These are phyloP conservation scores for Zelopaecilomyces penicillatus DNA, from an alignment of 2,329 filamentous ascomycete genomes.

Conservation along the genomic window DNA sequence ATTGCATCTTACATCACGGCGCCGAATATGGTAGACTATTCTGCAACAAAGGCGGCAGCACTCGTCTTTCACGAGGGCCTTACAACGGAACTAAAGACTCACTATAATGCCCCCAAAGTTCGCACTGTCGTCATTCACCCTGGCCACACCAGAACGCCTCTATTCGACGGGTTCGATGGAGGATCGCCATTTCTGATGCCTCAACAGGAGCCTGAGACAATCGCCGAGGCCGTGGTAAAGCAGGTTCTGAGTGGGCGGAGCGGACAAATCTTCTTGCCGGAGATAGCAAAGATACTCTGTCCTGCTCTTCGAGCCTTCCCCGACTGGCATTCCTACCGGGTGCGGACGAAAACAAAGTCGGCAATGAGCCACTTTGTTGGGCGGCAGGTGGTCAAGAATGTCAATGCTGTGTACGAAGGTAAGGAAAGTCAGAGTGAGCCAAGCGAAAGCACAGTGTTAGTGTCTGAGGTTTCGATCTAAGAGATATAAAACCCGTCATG, in stretches of 20 bases:
- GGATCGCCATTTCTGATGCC: slow-evolving; percentile 29
- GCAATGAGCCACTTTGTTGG: slow-evolving; percentile 38
- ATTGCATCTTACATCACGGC: slow-evolving; percentile 52
- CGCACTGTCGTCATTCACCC: slow-evolving; percentile 60
- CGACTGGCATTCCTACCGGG: slow-evolving; percentile 52
- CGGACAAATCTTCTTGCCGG: slow-evolving; percentile 39
- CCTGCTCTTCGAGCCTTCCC: slow-evolving; percentile 44
- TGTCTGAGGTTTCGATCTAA: not conserved
- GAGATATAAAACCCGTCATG: no score
- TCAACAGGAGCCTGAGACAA: slow-evolving; percentile 30
- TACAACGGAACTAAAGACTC: slow-evolving; percentile 46
- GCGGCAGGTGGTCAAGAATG: slow-evolving; percentile 39
- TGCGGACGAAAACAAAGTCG: slow-evolving; percentile 34
- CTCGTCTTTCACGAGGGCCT: slow-evolving; percentile 61
- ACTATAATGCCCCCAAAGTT: slow-evolving; percentile 55
- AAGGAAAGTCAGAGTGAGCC: slow-evolving; percentile 4
- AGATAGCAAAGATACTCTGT: slow-evolving; percentile 26
- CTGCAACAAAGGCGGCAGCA: slow-evolving; percentile 56
- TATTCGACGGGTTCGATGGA: slow-evolving; percentile 45
- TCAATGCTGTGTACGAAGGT: slow-evolving; percentile 29
- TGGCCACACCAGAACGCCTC: slow-evolving; percentile 27
- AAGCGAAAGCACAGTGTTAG: slow-evolving; percentile 22
- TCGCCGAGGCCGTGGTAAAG: slow-evolving; percentile 39
- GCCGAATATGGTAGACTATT: slow-evolving; percentile 61
- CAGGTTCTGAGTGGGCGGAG: slow-evolving; percentile 41